A percentile compares a stretch with the other conserved stretches of the same genome.
phyloP scores from a whole-genome alignment of 164 flowering plant species.

The Tetracentron sinense region DNA sequence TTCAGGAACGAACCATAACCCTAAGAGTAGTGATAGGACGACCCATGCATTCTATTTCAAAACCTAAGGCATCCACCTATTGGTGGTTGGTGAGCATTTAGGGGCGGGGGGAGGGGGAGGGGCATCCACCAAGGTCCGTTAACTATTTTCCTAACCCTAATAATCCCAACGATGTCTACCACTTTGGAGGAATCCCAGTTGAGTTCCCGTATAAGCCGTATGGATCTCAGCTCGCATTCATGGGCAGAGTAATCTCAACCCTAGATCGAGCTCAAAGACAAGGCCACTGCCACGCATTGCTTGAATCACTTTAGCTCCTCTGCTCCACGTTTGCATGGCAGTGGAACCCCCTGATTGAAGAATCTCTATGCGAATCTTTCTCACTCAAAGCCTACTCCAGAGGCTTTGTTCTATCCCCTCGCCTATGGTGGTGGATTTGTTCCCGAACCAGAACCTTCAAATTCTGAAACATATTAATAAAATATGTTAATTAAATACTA shows the following conservation, averaged over 20 bases:
- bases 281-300: conserved; percentile 86
- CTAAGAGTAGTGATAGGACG: too few species aligned
- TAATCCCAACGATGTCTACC: conserved; percentile 23
- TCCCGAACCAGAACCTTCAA: conserved; percentile 58
- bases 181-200: conserved; percentile 75
- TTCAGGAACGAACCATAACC: conserved; percentile 18
- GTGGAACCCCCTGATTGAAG: conserved; percentile 37
- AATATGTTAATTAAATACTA: too few species aligned
- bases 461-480: too few species aligned
- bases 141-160: conserved; percentile 19
- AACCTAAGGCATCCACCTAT: too few species aligned
- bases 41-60: too few species aligned
- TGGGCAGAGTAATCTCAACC: conserved; percentile 86
- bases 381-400: conserved; percentile 43
- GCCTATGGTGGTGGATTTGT: conserved; percentile 81
- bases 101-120: too few species aligned
- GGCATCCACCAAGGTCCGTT: too few species aligned
- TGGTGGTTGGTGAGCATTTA: too few species aligned
- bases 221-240: conserved; percentile 90
- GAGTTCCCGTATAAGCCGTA: conserved; percentile 93
- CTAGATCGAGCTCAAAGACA: conserved; percentile 76
- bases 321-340: conserved; percentile 97
- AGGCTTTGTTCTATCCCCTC: conserved; percentile 57
- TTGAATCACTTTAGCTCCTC: conserved; percentile 93
- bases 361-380: conserved; percentile 23